Evolutionary conservation across 352 stramenopile genomes (phyloP).

Genomic region (Phytophthora meadii): DNA sequence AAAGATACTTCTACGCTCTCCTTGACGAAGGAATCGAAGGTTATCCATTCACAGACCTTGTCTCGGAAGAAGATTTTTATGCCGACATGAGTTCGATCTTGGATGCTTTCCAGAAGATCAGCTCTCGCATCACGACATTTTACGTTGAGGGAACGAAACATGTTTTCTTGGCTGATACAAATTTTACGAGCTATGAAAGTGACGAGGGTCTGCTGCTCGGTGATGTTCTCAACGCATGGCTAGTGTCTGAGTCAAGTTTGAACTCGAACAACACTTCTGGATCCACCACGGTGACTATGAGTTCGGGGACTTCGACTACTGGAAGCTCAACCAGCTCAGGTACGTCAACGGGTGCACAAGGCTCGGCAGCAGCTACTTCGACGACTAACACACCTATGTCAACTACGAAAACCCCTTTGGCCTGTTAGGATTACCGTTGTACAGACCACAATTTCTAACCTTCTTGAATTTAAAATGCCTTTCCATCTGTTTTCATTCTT

Average conservation of each 20-base stretch:
- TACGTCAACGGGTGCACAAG: background rate
- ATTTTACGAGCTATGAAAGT: conserved; percentile 36
- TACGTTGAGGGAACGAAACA: conserved; percentile 59
- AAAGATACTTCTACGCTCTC: conserved; percentile 52
- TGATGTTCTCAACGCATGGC: conserved; percentile 26
- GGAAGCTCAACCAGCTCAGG: background rate
- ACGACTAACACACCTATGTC: background rate
- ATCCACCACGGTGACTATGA: conserved; percentile 1
- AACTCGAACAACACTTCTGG: conserved; percentile 3
- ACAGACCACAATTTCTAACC: no score
- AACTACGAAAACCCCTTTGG: conserved; percentile 3
- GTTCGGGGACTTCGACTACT: conserved; percentile 4
- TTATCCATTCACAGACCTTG: conserved; percentile 48
- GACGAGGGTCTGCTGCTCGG: conserved; percentile 37
- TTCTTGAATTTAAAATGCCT: no score
- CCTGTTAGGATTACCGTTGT: conserved; percentile 6
- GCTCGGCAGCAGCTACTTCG: background rate
- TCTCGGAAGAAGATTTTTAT: conserved; percentile 48
- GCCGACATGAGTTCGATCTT: conserved; percentile 41
- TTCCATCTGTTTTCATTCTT: no score
- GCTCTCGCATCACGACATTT: conserved; percentile 48
- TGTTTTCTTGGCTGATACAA: conserved; percentile 44
- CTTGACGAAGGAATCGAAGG: conserved; percentile 42
- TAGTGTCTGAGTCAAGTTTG: conserved; percentile 23
- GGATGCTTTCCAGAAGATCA: conserved; percentile 47